Percentiles rank a stretch among this genome's conserved stretches.
Conservation (phyloP, 2,329 filamentous ascomycete genomes). For the Blumeria graminis region DNA sequence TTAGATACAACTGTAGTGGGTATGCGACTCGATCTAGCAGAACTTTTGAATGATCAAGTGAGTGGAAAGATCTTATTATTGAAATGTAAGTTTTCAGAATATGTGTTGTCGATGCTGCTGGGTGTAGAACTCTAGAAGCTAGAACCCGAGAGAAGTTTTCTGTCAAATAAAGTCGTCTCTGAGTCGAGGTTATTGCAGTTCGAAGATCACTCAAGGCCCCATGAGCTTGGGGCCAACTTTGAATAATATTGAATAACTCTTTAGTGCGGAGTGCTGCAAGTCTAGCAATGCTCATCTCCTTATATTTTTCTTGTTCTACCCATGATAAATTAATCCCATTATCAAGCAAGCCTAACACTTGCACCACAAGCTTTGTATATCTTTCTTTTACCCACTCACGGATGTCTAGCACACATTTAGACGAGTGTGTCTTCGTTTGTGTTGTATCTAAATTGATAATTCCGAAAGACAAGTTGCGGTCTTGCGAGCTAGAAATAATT, state of each 20-base stretch:
- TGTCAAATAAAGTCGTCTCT: constrained; percentile 44
- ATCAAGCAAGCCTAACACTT: constrained; percentile 25
- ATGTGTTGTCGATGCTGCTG: constrained; percentile 50
- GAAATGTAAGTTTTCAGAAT: constrained; percentile 57
- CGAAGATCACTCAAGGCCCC: constrained; percentile 53
- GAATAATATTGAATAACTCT: constrained; percentile 57
- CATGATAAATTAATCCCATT: constrained; percentile 20
- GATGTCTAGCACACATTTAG: constrained; percentile 33
- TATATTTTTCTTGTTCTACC: constrained; percentile 41
- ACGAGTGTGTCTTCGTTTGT: constrained; percentile 17
- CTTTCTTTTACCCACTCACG: constrained; percentile 43
- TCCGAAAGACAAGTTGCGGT: constrained; percentile 7
- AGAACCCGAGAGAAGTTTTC: constrained; percentile 42
- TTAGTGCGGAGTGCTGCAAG: constrained; percentile 44
- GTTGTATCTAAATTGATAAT: constrained; percentile 12
- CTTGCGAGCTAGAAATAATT: not conserved
- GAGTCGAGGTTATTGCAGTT: constrained; percentile 41
- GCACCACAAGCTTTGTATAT: constrained; percentile 38
- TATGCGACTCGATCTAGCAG: constrained; percentile 50
- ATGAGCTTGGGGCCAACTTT: constrained; percentile 46
- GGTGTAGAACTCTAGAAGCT: constrained; percentile 43
- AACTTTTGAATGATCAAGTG: constrained; percentile 54
- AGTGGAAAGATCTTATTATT: constrained; percentile 55
- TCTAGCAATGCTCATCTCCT: constrained; percentile 41
- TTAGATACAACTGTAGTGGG: constrained; percentile 51